phyloP scores from a whole-genome alignment of 1,284 basidiomycete species.

The Phellopilus nigrolimitatus region DNA sequence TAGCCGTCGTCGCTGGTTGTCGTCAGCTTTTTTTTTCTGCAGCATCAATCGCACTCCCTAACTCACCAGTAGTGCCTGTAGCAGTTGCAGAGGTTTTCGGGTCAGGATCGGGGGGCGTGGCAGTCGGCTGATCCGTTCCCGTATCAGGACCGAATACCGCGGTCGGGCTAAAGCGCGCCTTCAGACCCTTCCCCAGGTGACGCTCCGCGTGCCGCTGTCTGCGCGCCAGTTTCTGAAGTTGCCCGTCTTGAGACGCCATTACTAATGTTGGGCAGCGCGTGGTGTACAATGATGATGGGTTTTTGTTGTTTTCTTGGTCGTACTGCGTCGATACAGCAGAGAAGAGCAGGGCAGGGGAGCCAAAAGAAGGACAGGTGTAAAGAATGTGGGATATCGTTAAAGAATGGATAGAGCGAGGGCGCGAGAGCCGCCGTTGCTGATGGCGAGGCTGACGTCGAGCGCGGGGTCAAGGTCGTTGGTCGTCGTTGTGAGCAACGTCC shows the following conservation, averaged over 20 bases:
- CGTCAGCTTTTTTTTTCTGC: neutral
- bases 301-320: neutral
- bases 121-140: neutral
- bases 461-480: neutral
- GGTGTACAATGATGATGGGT: neutral
- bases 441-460: neutral
- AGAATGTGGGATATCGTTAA: conserved; percentile 7
- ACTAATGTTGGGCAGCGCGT: neutral
- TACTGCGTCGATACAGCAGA: neutral
- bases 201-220: conserved; percentile 11
- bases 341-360: neutral
- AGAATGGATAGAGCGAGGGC: neutral
- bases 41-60: neutral
- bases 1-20: neutral
- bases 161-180: neutral
- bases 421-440: neutral
- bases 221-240: conserved; percentile 8
- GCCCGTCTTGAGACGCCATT: conserved; percentile 1
- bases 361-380: conserved; percentile 16
- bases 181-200: conserved; percentile 1
- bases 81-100: neutral
- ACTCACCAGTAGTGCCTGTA: neutral
- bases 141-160: neutral
- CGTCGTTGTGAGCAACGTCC: neutral
- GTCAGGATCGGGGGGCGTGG: neutral